Evolutionary conservation across 2,329 filamentous ascomycete genomes (phyloP), one percentile per base, ranked within the genome.

Genomic region (Cryphonectria radicalis): DNA sequence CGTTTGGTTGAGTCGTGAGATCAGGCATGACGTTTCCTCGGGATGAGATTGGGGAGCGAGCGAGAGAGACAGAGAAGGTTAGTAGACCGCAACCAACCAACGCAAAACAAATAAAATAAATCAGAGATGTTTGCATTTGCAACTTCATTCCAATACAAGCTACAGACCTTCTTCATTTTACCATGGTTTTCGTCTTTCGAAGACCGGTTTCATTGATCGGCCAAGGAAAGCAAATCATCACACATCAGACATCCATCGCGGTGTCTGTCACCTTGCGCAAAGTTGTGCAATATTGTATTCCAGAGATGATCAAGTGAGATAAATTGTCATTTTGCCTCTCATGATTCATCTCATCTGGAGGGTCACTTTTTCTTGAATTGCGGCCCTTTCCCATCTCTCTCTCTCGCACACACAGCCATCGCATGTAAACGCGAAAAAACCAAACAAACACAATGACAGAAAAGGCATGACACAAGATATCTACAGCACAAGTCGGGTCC

Each of bases 351-450:
- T 28, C 37, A 32, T 35, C 5, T 32, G 17, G 19, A 32, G 22
- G 6, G 19, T 28, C 25, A 60, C 17, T 6, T 19, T 60, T 37
- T 19, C 22, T 17, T 28, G n/a, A 37, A 37, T 4, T 37, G 3
- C 32, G 2, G 22, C 22, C 13, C n/a, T 50, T 40, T 46, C 17
- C 17, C 17, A 43, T 67, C 60, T 55, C 59, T 22, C 4, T 55
- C 59, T 13, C 4, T 28, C 28, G 1, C 28, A 1, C 28, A 1
- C 28, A 1, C 28, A 28, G 28, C 32, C 28, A 37, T 35, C 42
- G 59, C 66, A 35, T 25, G 22, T 37, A 59, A 65, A 50, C 62
- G 62, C 68, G 55, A 19, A 43, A n/a, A 62, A 50, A 42, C 13
- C 28, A 28, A 28, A 28, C 28, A 28, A 37, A 28, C 59, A 62